These are phyloP conservation scores for Guyanaporus albipodus DNA, from an alignment of 768 basidiomycete species.

Conservation along the genomic window DNA sequence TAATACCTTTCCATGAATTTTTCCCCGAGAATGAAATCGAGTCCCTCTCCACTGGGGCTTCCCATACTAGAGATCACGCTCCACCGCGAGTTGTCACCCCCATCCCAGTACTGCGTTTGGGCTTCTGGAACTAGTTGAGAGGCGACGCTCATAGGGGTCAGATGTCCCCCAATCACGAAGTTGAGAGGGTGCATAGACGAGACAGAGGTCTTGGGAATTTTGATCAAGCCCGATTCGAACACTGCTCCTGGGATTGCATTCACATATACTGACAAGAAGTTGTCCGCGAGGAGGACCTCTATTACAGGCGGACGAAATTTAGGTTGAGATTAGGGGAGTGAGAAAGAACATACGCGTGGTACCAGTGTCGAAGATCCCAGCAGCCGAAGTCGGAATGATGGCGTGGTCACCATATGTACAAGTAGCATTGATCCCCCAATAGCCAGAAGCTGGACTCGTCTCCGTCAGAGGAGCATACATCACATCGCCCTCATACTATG, in stretches of 20 bases:
- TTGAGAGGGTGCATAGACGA: background rate
- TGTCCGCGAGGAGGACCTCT: constrained; percentile 21
- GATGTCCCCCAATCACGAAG: too few relatives aligned
- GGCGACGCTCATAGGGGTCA: too few relatives aligned
- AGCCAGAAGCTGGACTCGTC: constrained; percentile 20
- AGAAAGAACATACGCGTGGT: constrained; percentile 17
- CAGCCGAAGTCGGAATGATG: constrained; percentile 15
- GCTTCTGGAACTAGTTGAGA: too few relatives aligned
- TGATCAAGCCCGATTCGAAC: background rate
- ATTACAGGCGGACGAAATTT: background rate
- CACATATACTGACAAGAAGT: constrained; percentile 15
- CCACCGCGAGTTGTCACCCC: too few relatives aligned
- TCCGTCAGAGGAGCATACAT: constrained; percentile 24
- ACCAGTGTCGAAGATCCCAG: constrained; percentile 30
- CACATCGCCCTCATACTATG: constrained; percentile 20
- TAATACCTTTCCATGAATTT: background rate
- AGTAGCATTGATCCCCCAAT: constrained; percentile 30
- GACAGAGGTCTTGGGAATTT: constrained; percentile 11
- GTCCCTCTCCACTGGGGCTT: background rate
- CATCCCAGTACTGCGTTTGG: too few relatives aligned
- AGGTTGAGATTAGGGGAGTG: background rate
- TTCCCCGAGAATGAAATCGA: background rate
- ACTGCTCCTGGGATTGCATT: constrained; percentile 12
- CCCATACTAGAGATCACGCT: too few relatives aligned
- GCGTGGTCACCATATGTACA: constrained; percentile 10